phyloP scores from a whole-genome alignment of 1,284 basidiomycete genomes.

The Pyrrhoderma noxium region DNA sequence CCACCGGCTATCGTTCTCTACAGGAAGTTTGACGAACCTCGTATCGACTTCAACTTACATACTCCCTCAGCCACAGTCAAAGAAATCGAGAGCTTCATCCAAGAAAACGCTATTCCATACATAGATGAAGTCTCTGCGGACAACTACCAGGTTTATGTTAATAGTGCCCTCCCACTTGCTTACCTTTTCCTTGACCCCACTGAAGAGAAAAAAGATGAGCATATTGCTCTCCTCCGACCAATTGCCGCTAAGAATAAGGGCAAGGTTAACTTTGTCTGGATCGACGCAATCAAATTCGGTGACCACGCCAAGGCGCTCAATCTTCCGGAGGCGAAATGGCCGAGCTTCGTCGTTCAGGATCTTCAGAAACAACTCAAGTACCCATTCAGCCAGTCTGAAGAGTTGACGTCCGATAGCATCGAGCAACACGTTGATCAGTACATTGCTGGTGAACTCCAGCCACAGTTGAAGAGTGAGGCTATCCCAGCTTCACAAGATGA shows the following conservation, averaged over 20 bases:
- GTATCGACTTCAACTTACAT: slow-evolving; percentile 64
- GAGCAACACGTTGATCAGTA: slow-evolving; percentile 61
- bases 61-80: slow-evolving; percentile 48
- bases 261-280: slow-evolving; percentile 97
- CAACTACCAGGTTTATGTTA: slow-evolving; percentile 86
- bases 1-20: slow-evolving; percentile 87
- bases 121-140: slow-evolving; percentile 93
- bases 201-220: slow-evolving; percentile 56
- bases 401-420: slow-evolving; percentile 50
- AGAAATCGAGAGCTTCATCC: slow-evolving; percentile 73
- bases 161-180: slow-evolving; percentile 80
- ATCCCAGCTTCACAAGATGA: slow-evolving; percentile 82
- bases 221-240: slow-evolving; percentile 67
- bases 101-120: slow-evolving; percentile 80
- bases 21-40: slow-evolving; percentile 88
- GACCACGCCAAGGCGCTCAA: slow-evolving; percentile 96
- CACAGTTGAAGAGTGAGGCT: slow-evolving; percentile 87
- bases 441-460: slow-evolving; percentile 66
- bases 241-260: slow-evolving; percentile 78
- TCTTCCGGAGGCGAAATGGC: slow-evolving; percentile 81
- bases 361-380: slow-evolving; percentile 82
- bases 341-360: slow-evolving; percentile 91
- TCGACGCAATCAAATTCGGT: slow-evolving; percentile 91
- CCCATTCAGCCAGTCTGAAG: slow-evolving; percentile 70
- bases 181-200: slow-evolving; percentile 92